Conservation (phyloP, 1,284 basidiomycete species). For the Ganoderma lingzhi region DNA sequence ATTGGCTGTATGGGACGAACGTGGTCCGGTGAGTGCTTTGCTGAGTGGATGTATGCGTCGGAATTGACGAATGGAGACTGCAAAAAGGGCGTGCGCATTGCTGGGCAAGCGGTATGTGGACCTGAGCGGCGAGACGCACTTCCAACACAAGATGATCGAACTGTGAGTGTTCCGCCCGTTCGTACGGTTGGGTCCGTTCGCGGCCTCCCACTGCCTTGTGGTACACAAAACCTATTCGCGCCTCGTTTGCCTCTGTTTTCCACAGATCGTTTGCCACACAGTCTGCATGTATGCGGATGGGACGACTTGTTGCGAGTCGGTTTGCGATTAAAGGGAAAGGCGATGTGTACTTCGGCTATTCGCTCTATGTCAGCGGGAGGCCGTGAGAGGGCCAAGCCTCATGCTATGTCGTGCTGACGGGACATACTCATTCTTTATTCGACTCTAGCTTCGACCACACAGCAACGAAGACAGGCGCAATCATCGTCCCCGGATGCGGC, state of each 20-base stretch:
- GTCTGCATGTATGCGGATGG: too few species aligned
- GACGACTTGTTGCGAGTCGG: too few species aligned
- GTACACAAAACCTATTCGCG: too few species aligned
- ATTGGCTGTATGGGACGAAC: constrained; percentile 66
- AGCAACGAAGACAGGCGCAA: constrained; percentile 69
- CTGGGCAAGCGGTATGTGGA: constrained; percentile 72
- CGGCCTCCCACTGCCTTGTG: too few species aligned
- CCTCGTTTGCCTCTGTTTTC: too few species aligned
- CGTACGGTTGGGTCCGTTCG: not conserved
- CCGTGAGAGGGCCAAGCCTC: too few species aligned
- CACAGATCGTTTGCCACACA: too few species aligned
- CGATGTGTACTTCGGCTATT: too few species aligned
- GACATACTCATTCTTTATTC: not conserved
- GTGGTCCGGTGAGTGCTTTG: constrained; percentile 59
- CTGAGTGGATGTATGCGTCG: not conserved
- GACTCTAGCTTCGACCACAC: constrained; percentile 64
- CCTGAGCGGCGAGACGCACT: constrained; percentile 63
- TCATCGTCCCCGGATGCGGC: constrained; percentile 77
- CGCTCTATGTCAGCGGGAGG: too few species aligned
- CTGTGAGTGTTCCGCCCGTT: constrained; percentile 42
- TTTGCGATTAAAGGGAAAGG: too few species aligned
- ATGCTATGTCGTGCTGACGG: not conserved
- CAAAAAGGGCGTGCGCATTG: constrained; percentile 54
- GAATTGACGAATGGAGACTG: not conserved
- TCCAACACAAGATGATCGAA: constrained; percentile 60